These are phyloP conservation scores for Penicillium simplicissimum DNA, from an alignment of 495 filamentous ascomycete genomes.

Conservation along the genomic window DNA sequence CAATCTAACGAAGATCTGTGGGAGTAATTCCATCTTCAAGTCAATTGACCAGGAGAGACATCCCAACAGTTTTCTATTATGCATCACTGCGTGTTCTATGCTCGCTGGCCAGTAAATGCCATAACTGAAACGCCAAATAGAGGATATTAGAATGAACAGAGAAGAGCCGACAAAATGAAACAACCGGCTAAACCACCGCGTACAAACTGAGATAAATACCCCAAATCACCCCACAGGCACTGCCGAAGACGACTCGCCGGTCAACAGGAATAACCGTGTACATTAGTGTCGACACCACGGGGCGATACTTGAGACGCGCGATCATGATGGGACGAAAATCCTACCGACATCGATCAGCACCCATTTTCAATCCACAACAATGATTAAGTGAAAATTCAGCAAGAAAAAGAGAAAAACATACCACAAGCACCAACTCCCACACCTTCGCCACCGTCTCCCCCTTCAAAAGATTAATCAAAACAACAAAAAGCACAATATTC, in stretches of 20 bases:
- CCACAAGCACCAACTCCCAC: constrained; percentile 40
- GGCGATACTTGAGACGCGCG: constrained; percentile 82
- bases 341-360: constrained; percentile 18
- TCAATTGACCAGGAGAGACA: neutral
- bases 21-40: neutral
- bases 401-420: constrained; percentile 23
- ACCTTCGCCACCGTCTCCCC: constrained; percentile 30
- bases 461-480: constrained; percentile 55
- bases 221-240: constrained; percentile 81
- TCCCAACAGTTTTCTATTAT: neutral
- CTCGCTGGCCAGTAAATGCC: neutral
- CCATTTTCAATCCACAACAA: neutral
- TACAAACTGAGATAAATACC: constrained; percentile 81
- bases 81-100: constrained; percentile 1
- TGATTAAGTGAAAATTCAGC: too few species aligned
- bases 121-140: neutral
- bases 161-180: constrained; percentile 6
- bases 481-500: constrained; percentile 78
- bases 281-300: constrained; percentile 74
- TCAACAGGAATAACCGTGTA: constrained; percentile 80
- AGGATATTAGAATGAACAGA: constrained; percentile 6
- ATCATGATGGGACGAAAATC: constrained; percentile 71
- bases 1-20: neutral
- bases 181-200: constrained; percentile 39
- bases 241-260: constrained; percentile 72